Conservation (phyloP, 768 basidiomycete species). For the Suillus bovinus region DNA sequence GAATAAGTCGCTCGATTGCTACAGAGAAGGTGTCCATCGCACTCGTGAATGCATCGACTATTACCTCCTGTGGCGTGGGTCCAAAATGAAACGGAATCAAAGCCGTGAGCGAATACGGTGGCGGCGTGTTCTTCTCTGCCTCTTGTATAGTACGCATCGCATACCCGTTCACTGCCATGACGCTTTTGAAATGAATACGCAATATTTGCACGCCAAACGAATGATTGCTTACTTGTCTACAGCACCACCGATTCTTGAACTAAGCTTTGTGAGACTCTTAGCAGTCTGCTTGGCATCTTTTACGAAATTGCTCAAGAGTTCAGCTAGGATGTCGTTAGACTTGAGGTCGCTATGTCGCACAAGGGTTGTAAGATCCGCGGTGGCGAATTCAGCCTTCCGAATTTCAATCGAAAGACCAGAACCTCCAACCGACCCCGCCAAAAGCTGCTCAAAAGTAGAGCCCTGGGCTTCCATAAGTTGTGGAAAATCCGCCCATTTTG, state of each 20-base stretch:
- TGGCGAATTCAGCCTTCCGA: slow-evolving; percentile 79
- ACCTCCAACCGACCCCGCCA: slow-evolving; percentile 58
- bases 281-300: slow-evolving; percentile 61
- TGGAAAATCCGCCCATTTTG: slow-evolving; percentile 61
- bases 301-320: slow-evolving; percentile 53
- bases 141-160: slow-evolving; percentile 58
- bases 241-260: slow-evolving; percentile 67
- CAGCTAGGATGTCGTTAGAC: slow-evolving; percentile 57
- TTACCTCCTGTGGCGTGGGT: slow-evolving; percentile 42
- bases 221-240: slow-evolving; percentile 63
- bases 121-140: slow-evolving; percentile 29
- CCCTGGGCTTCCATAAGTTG: slow-evolving; percentile 60
- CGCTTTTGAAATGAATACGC: background rate
- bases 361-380: slow-evolving; percentile 61
- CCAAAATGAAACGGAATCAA: slow-evolving; percentile 42
- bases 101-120: slow-evolving; percentile 30
- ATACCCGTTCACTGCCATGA: slow-evolving; percentile 59
- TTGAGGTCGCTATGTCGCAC: slow-evolving; percentile 64
- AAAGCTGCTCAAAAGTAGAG: slow-evolving; percentile 60
- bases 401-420: slow-evolving; percentile 65
- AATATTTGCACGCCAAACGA: background rate
- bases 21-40: slow-evolving; percentile 61
- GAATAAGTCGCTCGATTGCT: slow-evolving; percentile 53
- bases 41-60: slow-evolving; percentile 55
- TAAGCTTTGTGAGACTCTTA: slow-evolving; percentile 59